Evolutionary conservation across 2,329 filamentous ascomycete species (phyloP), one percentile per base, ranked within the genome.

Genomic region (Alternaria sp.): DNA sequence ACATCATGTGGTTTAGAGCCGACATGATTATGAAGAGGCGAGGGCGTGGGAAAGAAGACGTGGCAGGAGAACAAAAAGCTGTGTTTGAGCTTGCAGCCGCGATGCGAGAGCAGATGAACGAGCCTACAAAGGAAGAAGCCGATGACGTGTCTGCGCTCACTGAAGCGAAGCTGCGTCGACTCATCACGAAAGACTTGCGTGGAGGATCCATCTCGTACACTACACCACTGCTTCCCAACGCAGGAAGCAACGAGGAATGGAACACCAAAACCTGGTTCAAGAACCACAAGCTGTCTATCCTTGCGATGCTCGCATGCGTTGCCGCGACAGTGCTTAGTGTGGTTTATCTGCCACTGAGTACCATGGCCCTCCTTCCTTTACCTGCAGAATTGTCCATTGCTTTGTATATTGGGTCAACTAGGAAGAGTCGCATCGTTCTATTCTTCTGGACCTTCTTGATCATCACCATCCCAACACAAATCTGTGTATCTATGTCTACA

Each of bases 51-150:
- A 45, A 13, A 31, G 42, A 31, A 31, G 48, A 56, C 2, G 51
- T 71, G 2, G 60, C 62, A 6, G 65, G 68, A 3, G 59, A 65
- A n/a, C 41, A 62, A 17, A 68, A 69, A 51, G 63, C 70, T 23
- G 33, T 69, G 0, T 29, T 72, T 4, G 59, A 71, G n/a, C 63
- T 72, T 9, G 62, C 69, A 4, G 42, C 54, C 1, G 62, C 67
- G 1, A 72, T 71, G 56, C 48, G 37, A 13, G 33, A 24, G 14
- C 52, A 62, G 10, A 34, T 67, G 8, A 33, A 44, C 17, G 42
- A 52, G 8, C 3, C 24, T 24, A 5, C 10, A n/a, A 42, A 10
- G 3, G 51, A 58, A 37, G 28, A 58, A 21, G 42, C 31, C 13
- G 40, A 33, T 1, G 31, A 26, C 3, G 6, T 34, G 4, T 34